Percentiles rank a stretch among this genome's conserved stretches.
Evolutionary conservation across 495 filamentous ascomycete species (phyloP).

Genomic region (Collariella sp.): DNA sequence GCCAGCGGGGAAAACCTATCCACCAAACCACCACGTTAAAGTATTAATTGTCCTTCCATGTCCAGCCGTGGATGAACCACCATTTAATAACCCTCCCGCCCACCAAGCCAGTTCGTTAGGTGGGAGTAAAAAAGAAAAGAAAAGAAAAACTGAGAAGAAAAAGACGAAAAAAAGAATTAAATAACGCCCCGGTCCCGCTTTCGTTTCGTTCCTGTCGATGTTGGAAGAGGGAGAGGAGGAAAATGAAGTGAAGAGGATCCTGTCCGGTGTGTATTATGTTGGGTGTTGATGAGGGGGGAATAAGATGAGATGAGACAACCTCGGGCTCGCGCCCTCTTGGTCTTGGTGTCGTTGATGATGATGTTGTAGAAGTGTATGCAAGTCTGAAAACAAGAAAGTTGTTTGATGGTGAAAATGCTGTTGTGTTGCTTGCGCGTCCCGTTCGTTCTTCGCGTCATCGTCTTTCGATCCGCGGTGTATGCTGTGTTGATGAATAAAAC

Average conservation of each 20-base stretch:
- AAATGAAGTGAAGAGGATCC: background rate
- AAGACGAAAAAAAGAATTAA: background rate
- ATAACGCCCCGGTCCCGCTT: conserved; percentile 1
- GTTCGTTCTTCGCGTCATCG: background rate
- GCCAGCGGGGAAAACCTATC: background rate
- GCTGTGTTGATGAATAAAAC: background rate
- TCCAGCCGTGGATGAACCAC: too few species aligned
- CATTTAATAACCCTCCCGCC: background rate
- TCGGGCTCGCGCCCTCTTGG: conserved; percentile 14
- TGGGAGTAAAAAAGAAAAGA: background rate
- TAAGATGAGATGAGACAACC: background rate
- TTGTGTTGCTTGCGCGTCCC: conserved; percentile 1
- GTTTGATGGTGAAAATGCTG: background rate
- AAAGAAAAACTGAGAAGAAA: background rate
- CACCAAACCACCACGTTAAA: too few species aligned
- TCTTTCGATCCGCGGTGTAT: background rate
- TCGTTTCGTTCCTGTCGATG: conserved; percentile 10
- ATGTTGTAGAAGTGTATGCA: background rate
- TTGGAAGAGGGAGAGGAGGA: background rate
- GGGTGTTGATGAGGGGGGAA: background rate
- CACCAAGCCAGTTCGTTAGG: background rate
- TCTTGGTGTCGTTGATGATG: too few species aligned
- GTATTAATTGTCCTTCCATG: conserved; percentile 4
- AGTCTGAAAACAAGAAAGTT: background rate
- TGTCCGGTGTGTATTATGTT: background rate